Evolutionary conservation across 2,329 filamentous ascomycete species (phyloP).

Genomic region (Gaeumannomyces sp.): DNA sequence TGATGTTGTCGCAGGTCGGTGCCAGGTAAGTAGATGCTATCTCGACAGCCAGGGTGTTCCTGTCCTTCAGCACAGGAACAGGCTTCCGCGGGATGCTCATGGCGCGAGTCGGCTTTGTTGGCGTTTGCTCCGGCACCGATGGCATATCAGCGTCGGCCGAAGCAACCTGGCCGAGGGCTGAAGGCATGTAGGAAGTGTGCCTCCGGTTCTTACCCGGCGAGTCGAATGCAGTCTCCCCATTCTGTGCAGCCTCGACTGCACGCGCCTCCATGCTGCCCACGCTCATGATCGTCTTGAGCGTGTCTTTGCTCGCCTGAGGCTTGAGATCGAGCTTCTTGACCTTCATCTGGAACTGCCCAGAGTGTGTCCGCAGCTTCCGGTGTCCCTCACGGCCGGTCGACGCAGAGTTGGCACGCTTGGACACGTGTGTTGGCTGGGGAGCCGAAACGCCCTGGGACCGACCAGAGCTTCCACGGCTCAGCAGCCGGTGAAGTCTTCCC

Average conservation of each 20-base stretch:
- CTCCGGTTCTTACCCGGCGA: slow-evolving; percentile 16
- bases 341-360: slow-evolving; percentile 26
- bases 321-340: slow-evolving; percentile 32
- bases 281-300: slow-evolving; percentile 43
- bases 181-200: slow-evolving; percentile 19
- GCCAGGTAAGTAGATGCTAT: slow-evolving; percentile 12
- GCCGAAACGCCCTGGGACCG: slow-evolving; percentile 24
- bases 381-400: too few relatives aligned
- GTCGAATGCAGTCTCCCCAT: background rate
- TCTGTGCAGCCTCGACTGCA: slow-evolving; percentile 13
- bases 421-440: slow-evolving; percentile 26
- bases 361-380: slow-evolving; percentile 28
- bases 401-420: slow-evolving; percentile 21
- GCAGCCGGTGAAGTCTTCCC: slow-evolving; percentile 34
- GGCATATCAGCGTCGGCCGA: background rate
- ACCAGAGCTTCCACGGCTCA: slow-evolving; percentile 28
- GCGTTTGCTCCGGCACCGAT: background rate
- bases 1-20: too few relatives aligned
- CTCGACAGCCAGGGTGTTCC: background rate
- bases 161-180: slow-evolving; percentile 17
- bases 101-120: slow-evolving; percentile 9
- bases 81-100: slow-evolving; percentile 28
- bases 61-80: slow-evolving; percentile 16
- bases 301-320: slow-evolving; percentile 38
- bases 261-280: slow-evolving; percentile 37